Base-by-base conservation (phyloP, 331 rosid genomes). In the Erythrophleum ivorense region DNA sequence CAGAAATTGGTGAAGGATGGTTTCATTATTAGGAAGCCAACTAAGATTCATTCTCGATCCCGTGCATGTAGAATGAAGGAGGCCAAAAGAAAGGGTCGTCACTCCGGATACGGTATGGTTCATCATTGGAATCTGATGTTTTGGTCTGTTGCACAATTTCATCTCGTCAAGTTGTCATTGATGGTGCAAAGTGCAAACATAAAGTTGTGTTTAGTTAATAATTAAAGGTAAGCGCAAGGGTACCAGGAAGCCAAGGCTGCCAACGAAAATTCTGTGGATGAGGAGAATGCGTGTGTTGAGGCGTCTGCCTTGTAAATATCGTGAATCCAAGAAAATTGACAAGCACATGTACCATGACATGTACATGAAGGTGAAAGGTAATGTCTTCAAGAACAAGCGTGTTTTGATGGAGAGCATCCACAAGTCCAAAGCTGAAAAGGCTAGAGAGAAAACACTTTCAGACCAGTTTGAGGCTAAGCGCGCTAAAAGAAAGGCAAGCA, bases 341-440 rank as follows among this genome's bases (percentile, higher is more conserved):
- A 85, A 77, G 62, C 88, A 89, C 73, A 87, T 89, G 90, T 87
- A 85, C 78, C 92, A 86, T 9, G 90, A 89, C 62, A 89, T 89
- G 92, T 89, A 89, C 87, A 86, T 89, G 92, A 89, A 78, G 75
- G 92, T 89, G 73, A 89, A 89, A 65, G 92, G 92, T 86, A 89
- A 89, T 19, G 91, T 87, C 14, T 89, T 87, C 24, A 89, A 87
- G 86, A 87, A 89, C 82, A 89, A 89, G 88, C 70, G 92, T 19
- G 92, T 87, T 43, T 77, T 89, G 75, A 89, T 89, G 92, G 92
- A 85, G 89, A 89, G 91, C 55, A 87, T 89, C 54, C 92, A 89
- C 79, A 89, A 89, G 76, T 83, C 92, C 1, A 89, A 89, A 87
- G 91, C 92, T 15, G 91, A 89, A 80, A 89, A 85, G 85, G 92